phyloP scores from a whole-genome alignment of 1,139 yeast species.

The Protomyces inundatus region DNA sequence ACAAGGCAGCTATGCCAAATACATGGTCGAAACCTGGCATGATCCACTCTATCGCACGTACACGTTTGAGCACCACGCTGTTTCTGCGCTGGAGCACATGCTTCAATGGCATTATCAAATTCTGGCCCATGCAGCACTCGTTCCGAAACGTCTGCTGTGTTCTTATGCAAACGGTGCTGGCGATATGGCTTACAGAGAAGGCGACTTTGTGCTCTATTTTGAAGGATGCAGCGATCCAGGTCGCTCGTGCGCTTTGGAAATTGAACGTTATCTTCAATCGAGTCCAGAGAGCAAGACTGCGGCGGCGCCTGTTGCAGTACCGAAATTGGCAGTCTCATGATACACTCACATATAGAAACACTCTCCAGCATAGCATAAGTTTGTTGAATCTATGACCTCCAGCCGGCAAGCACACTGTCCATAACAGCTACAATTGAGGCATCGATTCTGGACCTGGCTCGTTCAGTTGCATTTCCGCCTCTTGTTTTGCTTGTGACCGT shows the following conservation, averaged over 20 bases:
- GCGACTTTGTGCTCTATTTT: constrained; percentile 41
- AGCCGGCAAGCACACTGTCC: not conserved
- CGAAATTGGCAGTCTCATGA: not conserved
- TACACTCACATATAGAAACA: no score
- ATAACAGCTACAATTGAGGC: not conserved
- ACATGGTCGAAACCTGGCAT: constrained; percentile 69
- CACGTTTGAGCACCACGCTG: constrained; percentile 56
- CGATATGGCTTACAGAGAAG: constrained; percentile 37
- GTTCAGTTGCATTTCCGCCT: not conserved
- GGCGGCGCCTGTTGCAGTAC: not conserved
- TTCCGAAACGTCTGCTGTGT: constrained; percentile 57
- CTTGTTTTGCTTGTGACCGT: constrained; percentile 4
- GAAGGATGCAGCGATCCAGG: constrained; percentile 37
- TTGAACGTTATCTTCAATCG: constrained; percentile 33
- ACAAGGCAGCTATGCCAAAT: constrained; percentile 59
- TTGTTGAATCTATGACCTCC: no score
- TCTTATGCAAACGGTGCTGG: constrained; percentile 42
- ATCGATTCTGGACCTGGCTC: not conserved
- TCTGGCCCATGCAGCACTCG: constrained; percentile 63
- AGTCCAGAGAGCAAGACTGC: not conserved
- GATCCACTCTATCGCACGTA: constrained; percentile 65
- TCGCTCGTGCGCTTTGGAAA: constrained; percentile 38
- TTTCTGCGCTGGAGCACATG: constrained; percentile 69
- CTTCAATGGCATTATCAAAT: constrained; percentile 90
- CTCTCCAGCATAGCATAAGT: no score